A percentile compares a stretch with the other conserved stretches of the same genome.
phyloP scores from a whole-genome alignment of 306 rosid species.

The Lithocarpus polystachyus region DNA sequence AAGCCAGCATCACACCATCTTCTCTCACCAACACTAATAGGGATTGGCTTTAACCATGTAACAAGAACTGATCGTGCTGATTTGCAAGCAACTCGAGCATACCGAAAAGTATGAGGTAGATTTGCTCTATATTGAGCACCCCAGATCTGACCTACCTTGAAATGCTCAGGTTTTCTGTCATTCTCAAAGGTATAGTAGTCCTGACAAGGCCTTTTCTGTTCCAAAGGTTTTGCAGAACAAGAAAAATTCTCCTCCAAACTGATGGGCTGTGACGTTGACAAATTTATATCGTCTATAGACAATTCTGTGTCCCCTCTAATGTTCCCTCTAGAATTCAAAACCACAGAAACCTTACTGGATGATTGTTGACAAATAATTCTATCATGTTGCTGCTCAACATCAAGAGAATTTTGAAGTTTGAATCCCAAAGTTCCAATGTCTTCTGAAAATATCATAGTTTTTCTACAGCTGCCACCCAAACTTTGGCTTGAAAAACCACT shows the following conservation, averaged over 20 bases:
- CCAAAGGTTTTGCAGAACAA: neutral
- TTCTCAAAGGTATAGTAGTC: constrained; percentile 21
- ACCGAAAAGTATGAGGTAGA: neutral
- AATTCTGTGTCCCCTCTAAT: neutral
- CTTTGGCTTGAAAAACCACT: neutral
- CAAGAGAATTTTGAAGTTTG: neutral
- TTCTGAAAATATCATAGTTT: neutral
- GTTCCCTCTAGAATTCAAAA: neutral
- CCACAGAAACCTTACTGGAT: neutral
- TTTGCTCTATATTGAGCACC: constrained; percentile 7
- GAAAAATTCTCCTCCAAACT: neutral
- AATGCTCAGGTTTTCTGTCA: neutral
- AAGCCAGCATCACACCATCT: constrained; percentile 29
- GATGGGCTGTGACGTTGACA: neutral
- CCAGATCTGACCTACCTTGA: constrained; percentile 22
- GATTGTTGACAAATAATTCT: neutral
- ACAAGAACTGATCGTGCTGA: neutral
- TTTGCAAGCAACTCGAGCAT: constrained; percentile 4
- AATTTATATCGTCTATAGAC: neutral
- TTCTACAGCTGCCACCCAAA: neutral
- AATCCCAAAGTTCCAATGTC: neutral
- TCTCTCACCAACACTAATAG: constrained; percentile 12
- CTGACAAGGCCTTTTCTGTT: neutral
- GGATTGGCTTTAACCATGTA: constrained; percentile 21
- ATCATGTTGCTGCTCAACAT: neutral